Conservation (phyloP, 352 stramenopile genomes). For the Globisporangium mamillatum region DNA sequence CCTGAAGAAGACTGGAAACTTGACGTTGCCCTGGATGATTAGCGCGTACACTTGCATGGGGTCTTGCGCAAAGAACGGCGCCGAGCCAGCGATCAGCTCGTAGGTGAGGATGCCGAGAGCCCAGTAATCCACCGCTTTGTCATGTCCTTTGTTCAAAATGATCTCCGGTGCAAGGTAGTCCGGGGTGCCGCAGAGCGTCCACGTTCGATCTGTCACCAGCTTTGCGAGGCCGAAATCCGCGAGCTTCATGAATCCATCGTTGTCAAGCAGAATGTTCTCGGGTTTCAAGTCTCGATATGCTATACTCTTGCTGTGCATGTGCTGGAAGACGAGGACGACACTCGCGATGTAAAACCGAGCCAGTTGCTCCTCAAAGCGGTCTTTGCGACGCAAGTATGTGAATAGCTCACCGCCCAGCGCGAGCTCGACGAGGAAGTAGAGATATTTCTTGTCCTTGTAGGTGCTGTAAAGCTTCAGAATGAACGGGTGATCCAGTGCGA, state of each 20-base stretch:
- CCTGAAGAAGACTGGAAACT: conserved; percentile 82
- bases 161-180: conserved; percentile 93
- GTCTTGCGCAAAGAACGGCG: conserved; percentile 89
- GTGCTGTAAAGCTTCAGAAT: conserved; percentile 89
- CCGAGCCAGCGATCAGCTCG: conserved; percentile 83
- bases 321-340: conserved; percentile 88
- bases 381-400: conserved; percentile 79
- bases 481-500: conserved; percentile 87
- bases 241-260: conserved; percentile 88
- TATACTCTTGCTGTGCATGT: conserved; percentile 89
- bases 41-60: conserved; percentile 91
- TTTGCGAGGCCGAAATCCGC: conserved; percentile 92
- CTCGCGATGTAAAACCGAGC: conserved; percentile 88
- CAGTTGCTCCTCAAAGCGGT: conserved; percentile 72
- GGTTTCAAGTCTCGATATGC: conserved; percentile 91
- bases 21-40: conserved; percentile 86
- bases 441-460: conserved; percentile 88
- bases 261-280: conserved; percentile 87
- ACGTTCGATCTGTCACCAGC: conserved; percentile 81
- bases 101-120: conserved; percentile 88
- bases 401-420: conserved; percentile 91
- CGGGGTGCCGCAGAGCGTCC: conserved; percentile 90
- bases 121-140: conserved; percentile 91
- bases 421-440: conserved; percentile 93
- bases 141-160: conserved; percentile 89